Percentiles rank a stretch among this genome's conserved stretches.
Conservation (phyloP, 495 filamentous ascomycete genomes). For the Aspergillus ostianus region DNA sequence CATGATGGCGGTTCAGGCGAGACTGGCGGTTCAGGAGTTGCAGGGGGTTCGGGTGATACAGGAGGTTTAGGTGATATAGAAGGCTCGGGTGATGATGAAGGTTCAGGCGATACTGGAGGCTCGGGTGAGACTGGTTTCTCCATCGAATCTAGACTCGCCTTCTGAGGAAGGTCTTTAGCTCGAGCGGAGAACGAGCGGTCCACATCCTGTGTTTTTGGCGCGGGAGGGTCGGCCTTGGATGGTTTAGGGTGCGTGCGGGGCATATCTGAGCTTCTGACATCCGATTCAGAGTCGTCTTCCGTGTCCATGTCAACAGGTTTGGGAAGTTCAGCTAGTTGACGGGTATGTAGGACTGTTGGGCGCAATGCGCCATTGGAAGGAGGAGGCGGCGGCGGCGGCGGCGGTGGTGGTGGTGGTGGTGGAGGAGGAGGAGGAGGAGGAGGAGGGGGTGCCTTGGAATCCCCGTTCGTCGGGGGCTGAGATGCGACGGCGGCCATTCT, state of each 20-base stretch:
- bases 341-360: slow-evolving; percentile 19
- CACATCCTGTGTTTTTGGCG: slow-evolving; percentile 3
- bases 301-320: background rate
- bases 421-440: slow-evolving; percentile 32
- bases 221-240: slow-evolving; percentile 35
- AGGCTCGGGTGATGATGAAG: slow-evolving; percentile 1
- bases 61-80: background rate
- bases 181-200: slow-evolving; percentile 23
- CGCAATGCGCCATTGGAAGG: slow-evolving; percentile 43
- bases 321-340: background rate
- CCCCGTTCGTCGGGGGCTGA: slow-evolving; percentile 30
- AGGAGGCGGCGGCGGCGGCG: background rate
- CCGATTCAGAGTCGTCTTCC: slow-evolving; percentile 6
- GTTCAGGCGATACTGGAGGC: slow-evolving; percentile 2
- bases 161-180: slow-evolving; percentile 15
- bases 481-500: slow-evolving; percentile 17
- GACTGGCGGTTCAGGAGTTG: no score
- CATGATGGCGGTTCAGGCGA: no score
- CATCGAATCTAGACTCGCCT: slow-evolving; percentile 6
- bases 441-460: slow-evolving; percentile 45
- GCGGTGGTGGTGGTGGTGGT: no score
- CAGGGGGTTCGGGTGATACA: background rate
- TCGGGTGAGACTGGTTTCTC: slow-evolving; percentile 3
- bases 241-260: slow-evolving; percentile 58
- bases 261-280: slow-evolving; percentile 57